A percentile compares a stretch with the other conserved stretches of the same genome.
phyloP scores from a whole-genome alignment of 148 eudicot species.

The Selenicereus undatus region DNA sequence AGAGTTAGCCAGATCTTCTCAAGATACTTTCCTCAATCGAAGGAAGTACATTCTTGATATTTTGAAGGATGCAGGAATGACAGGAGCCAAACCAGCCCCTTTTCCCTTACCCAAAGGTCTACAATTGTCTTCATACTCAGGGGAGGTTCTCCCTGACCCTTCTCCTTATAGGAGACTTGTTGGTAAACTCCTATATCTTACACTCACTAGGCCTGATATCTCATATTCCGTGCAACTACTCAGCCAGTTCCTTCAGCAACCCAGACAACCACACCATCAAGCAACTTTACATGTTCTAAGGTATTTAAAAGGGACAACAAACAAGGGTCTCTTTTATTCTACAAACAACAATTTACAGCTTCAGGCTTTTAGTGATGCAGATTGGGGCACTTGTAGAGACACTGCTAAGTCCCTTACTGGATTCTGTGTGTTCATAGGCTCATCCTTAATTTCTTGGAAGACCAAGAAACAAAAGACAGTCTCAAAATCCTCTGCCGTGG shows the following conservation, averaged over 20 bases:
- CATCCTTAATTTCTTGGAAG: background rate
- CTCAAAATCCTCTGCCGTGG: background rate
- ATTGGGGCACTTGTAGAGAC: background rate
- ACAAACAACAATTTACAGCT: background rate
- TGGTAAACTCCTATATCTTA: background rate
- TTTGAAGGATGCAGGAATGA: background rate
- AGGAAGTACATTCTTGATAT: background rate
- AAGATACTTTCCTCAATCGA: background rate
- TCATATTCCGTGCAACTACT: background rate
- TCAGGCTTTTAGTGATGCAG: background rate
- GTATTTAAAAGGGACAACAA: background rate
- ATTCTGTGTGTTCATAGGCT: background rate
- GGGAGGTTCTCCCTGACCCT: background rate
- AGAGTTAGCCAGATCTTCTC: background rate
- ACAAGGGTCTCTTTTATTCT: background rate
- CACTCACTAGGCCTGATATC: background rate
- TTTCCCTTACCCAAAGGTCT: background rate
- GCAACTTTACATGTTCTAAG: background rate
- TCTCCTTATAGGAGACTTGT: background rate
- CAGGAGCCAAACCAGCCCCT: background rate
- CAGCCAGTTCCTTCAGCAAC: background rate
- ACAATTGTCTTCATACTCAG: background rate
- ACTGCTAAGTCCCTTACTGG: background rate
- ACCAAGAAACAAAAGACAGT: background rate
- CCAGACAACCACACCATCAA: background rate